Conservation (phyloP, 768 basidiomycete genomes). For the Lenzites betulinus region DNA sequence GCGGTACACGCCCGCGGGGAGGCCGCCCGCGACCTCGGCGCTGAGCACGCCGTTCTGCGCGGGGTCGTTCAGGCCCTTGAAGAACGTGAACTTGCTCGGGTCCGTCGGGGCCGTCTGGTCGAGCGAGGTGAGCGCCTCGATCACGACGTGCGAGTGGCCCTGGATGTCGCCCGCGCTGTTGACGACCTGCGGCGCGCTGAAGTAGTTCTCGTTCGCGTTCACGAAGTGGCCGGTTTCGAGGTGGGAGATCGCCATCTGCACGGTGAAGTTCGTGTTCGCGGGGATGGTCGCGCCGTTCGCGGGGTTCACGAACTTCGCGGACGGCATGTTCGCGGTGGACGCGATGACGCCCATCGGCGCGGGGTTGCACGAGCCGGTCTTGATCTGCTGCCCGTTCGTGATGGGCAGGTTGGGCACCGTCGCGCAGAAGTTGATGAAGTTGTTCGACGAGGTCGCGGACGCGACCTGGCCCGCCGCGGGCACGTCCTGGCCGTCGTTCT, state of each 20-base stretch:
- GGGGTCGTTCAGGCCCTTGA: conserved; percentile 56
- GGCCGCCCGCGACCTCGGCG: conserved; percentile 43
- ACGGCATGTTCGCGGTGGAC: conserved; percentile 52
- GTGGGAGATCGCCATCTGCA: conserved; percentile 50
- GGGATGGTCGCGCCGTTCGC: conserved; percentile 47
- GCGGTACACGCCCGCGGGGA: conserved; percentile 48
- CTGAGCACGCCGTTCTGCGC: conserved; percentile 46
- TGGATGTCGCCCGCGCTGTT: conserved; percentile 44
- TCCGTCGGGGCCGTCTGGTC: conserved; percentile 45
- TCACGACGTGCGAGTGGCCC: conserved; percentile 60
- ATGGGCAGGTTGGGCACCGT: conserved; percentile 36
- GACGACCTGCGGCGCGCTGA: conserved; percentile 54
- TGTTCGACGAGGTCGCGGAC: conserved; percentile 57
- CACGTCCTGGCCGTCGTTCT: conserved; percentile 47
- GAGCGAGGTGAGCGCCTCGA: conserved; percentile 48
- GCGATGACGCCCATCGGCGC: conserved; percentile 64
- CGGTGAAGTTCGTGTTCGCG: conserved; percentile 55
- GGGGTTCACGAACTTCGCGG: conserved; percentile 55
- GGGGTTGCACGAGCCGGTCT: conserved; percentile 59
- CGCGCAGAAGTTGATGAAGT: conserved; percentile 65
- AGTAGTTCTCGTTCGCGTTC: conserved; percentile 55
- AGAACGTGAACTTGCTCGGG: conserved; percentile 59
- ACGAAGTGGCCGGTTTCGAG: conserved; percentile 60
- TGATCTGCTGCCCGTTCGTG: conserved; percentile 47
- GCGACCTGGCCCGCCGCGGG: conserved; percentile 47